Evolutionary conservation across 2,329 filamentous ascomycete species (phyloP).

Genomic region (Fusarium aywerte): DNA sequence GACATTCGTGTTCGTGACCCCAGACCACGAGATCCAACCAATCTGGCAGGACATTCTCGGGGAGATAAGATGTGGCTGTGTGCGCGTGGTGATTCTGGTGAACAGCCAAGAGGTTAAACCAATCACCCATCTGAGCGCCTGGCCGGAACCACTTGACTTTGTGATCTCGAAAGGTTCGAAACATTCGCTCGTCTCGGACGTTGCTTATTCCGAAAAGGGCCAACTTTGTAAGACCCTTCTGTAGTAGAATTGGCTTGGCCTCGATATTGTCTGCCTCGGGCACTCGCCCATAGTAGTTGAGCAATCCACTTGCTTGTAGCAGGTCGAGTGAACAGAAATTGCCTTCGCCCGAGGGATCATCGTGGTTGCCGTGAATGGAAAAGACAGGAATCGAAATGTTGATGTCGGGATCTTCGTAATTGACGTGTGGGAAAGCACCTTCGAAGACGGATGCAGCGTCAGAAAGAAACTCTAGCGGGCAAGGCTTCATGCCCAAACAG

Average conservation of each 20-base stretch:
- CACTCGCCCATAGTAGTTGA: conserved; percentile 96
- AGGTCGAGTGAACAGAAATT: conserved; percentile 91
- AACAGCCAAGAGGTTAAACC: conserved; percentile 95
- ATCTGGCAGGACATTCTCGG: conserved; percentile 90
- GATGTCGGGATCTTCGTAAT: conserved; percentile 97
- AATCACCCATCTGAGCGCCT: conserved; percentile 80
- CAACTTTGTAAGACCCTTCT: conserved; percentile 92
- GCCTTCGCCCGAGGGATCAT: conserved; percentile 96
- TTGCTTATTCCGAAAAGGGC: conserved; percentile 96
- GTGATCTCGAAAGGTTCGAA: conserved; percentile 90
- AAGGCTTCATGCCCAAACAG: conserved; percentile 94
- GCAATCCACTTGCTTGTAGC: conserved; percentile 86
- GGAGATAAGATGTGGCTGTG: conserved; percentile 91
- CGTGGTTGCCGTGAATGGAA: conserved; percentile 98
- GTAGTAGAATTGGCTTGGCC: conserved; percentile 89
- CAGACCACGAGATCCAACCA: conserved; percentile 94
- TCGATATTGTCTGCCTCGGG: conserved; percentile 96
- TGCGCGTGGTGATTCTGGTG: conserved; percentile 97
- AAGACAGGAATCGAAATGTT: conserved; percentile 98
- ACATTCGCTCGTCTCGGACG: conserved; percentile 93
- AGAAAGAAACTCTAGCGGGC: conserved; percentile 92
- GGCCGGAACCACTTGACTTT: conserved; percentile 95
- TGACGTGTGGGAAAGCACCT: conserved; percentile 90
- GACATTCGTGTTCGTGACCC: conserved; percentile 97
- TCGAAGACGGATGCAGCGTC: conserved; percentile 93